Percentiles rank a stretch among this genome's conserved stretches.
phyloP scores from a whole-genome alignment of 2,329 filamentous ascomycete genomes.

The Ophiostoma sp. region DNA sequence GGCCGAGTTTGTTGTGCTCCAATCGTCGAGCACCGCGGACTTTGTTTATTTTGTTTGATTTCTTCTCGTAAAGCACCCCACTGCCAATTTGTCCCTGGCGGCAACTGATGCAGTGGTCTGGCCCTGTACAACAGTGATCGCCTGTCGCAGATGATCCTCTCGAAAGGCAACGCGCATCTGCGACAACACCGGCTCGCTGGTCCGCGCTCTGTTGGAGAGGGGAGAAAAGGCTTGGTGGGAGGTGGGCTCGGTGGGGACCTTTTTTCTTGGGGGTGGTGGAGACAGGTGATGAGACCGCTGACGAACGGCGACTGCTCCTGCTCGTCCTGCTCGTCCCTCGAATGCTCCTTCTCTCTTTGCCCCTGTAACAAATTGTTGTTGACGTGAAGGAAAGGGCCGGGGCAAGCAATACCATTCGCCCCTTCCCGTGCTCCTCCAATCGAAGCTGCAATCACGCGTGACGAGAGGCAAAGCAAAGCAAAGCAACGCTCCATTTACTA shows the following conservation, averaged over 20 bases:
- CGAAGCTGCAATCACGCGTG: constrained; percentile 14
- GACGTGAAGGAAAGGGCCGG: not conserved
- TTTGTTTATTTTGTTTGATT: not conserved
- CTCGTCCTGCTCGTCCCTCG: not conserved
- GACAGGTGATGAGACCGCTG: constrained; percentile 7
- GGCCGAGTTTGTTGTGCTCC: not conserved
- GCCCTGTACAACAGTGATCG: not conserved
- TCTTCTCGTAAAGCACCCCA: not conserved
- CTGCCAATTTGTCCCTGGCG: not conserved
- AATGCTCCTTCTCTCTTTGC: not conserved
- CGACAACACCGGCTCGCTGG: constrained; percentile 4
- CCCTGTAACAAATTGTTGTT: not conserved
- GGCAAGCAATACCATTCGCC: constrained; percentile 1
- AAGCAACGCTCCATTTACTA: not conserved
- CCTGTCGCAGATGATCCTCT: constrained; percentile 18
- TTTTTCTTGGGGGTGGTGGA: constrained; percentile 12
- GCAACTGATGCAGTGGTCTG: constrained; percentile 1
- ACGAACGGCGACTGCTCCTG: constrained; percentile 19
- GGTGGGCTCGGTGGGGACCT: not conserved
- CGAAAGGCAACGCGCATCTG: not conserved
- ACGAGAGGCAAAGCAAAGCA: constrained; percentile 2
- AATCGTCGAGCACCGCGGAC: not conserved
- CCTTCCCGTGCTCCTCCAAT: constrained; percentile 12
- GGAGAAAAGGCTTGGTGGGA: not conserved
- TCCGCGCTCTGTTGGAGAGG: not conserved